A percentile compares a stretch with the other conserved stretches of the same genome.
Conservation (phyloP, 495 filamentous ascomycete species). For the Daldinia grandis region DNA sequence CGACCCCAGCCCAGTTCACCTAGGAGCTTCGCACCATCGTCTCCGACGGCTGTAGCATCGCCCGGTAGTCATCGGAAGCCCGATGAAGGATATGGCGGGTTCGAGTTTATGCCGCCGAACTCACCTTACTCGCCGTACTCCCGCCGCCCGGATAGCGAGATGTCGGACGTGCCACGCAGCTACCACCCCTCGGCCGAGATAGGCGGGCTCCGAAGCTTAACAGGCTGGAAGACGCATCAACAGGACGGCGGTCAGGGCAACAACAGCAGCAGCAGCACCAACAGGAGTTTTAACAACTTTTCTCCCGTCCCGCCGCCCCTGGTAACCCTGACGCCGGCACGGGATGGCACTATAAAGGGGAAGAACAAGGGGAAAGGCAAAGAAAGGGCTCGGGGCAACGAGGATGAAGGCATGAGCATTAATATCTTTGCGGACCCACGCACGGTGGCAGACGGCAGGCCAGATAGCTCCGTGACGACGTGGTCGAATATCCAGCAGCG, state of each 20-base stretch:
- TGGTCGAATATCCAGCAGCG: slow-evolving; percentile 43
- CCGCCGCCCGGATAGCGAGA: slow-evolving; percentile 35
- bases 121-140: slow-evolving; percentile 34
- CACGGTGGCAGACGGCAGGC: slow-evolving; percentile 27
- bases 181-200: slow-evolving; percentile 44
- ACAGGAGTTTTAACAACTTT: neutral
- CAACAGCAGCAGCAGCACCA: neutral
- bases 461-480: slow-evolving; percentile 37
- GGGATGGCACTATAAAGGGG: neutral
- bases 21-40: slow-evolving; percentile 16
- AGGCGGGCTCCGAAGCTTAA: slow-evolving; percentile 39
- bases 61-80: neutral
- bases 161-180: slow-evolving; percentile 35
- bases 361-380: slow-evolving; percentile 4
- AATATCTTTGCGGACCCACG: slow-evolving; percentile 73
- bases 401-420: slow-evolving; percentile 63
- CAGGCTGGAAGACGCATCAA: slow-evolving; percentile 10
- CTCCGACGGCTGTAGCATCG: neutral
- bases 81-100: slow-evolving; percentile 7
- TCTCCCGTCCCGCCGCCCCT: neutral
- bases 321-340: slow-evolving; percentile 9
- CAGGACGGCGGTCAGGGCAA: neutral
- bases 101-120: slow-evolving; percentile 40
- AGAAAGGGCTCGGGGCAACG: neutral
- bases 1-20: slow-evolving; percentile 17